Base-by-base conservation (phyloP, 164 flowering plant species). In the Tetrastigma voinierianum region DNA sequence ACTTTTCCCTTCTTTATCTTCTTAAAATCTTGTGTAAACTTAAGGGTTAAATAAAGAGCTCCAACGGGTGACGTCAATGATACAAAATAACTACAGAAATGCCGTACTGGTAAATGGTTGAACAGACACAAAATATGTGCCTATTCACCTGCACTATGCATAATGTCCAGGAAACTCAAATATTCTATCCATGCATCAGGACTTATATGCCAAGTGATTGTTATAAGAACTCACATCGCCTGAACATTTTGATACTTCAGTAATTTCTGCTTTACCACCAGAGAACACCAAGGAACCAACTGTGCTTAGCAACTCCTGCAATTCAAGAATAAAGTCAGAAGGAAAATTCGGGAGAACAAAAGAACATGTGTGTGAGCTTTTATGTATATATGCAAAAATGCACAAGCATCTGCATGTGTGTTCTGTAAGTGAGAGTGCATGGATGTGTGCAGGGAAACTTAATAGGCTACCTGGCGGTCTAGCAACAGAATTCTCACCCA, bases 191-290 rank as follows among this genome's bases (percentile, higher is more conserved):
- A 17, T 18, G 17, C 56, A 53, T 7, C 23, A 5, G 19, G 19
- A 9, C 52, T 49, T 49, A 11, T 15, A 49, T 13, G n/a, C 15
- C 52, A 48, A 48, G 32, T 45, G 14, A 32, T 32, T 32, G 12
- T 40, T 40, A 40, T 6, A 66, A 52, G 65, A 25, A 85, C 98
- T 87, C 74, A 94, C 98, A 82, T 94, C 98, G 51, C 98, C 98
- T 8, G 55, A 24, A 61, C 98, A 94, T 61, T 78, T 88, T 32
- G 91, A 73, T 14, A 91, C 91, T 74, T 91, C 93, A 18, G 84
- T 15, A 61, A 91, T 81, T 78, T 88, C 85, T 51, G 96, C 98
- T 64, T 64, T 88, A 60, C 98, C 98, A 62, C 72, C 69, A 62
- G 91, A 77, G 75, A 90, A 87, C 65, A 86, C 87, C 83, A 91